Base-by-base conservation (phyloP, 108 stramenopile species). In the Stephanodiscus triporus region DNA sequence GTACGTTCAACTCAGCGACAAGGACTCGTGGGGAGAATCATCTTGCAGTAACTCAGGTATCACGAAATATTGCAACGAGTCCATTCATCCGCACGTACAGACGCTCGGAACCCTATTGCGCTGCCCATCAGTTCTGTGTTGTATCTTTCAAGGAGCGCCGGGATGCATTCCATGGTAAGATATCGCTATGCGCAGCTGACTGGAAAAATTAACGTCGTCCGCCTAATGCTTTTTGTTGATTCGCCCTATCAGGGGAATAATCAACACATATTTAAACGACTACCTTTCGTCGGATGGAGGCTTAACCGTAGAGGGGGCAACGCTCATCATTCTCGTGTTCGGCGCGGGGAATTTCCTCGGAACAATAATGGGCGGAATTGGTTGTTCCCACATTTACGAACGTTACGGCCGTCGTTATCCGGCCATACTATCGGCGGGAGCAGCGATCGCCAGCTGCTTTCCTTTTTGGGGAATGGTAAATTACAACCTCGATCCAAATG, bases 241-340 rank as follows among this genome's bases (percentile, higher is more conserved):
- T 20, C 34, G 37, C 17, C 37, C 63, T 40, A 55, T 55, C 10
- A 64, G 73, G 73, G 89, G 89, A 14, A 85, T 96, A 16, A 78
- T 96, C 43, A 90, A 89, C 66, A 89, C 88, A 24, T 96, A 85
- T 70, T 72, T 96, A 70, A 94, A 92, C 63, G 95, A 96, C 54
- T 96, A 82, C 71, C 77, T 96, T 13, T 83, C 90, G 9, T 79
- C 90, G 37, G 80, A 96, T 68, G 40, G 89, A 53, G 93, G 93
- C 16, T 85, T 94, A 75, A 81, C 80, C 10, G 88, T 94, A 23
- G 87, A 87, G 76, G 62, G 72, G 53, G 94, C 94, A 38, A 95
- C 94, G 9, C 68, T 86, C 6, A 67, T 82, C 24, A 74, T 92
- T n/a, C 76, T 90, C 26, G 66, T 80, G 10, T 95, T 95, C 59